Base-by-base conservation (phyloP, 257 asterid genomes). In the Nemophila menziesii region DNA sequence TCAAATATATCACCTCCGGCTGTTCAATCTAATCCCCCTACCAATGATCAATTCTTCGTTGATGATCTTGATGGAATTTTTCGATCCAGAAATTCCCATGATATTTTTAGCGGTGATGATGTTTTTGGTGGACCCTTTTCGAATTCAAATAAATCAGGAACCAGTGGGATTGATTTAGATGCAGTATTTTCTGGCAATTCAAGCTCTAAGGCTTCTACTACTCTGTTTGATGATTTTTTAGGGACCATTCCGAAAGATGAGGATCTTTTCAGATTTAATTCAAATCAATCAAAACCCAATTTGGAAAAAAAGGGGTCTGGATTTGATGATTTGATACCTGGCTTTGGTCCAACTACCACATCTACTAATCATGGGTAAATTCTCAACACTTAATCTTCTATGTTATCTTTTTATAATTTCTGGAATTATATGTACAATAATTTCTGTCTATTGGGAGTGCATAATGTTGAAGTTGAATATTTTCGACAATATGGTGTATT, bases 61-160 rank as follows among this genome's bases (percentile, higher is more conserved):
- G 80, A 81, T 52, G 80, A 77, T 70, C 89, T 83, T 22, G 94
- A 73, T 51, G 89, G 82, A 14, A 57, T 75, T 52, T 85, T 81
- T 22, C 52, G 65, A 48, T 55, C 89, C 54, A 54, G 51, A 34
- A 49, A 33, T 18, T 36, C 42, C 37, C 45, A 66, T 36, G 58
- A 51, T 44, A 16, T 40, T 22, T 48, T 57, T 22, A 75, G 54
- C 36, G 44, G 51, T 47, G 68, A 72, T 57, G 79, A 74, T 55
- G 34, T 77, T 58, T 77, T 79, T 38, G 86, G 86, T 14, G 86
- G 75, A 20, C 39, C 54, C 15, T 27, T 53, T 39, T 38, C 58
- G 16, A 63, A 56, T 56, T 58, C 77, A 46, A 68, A 53, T 20
- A 65, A 61, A 20, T 13, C 47, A 24, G 47, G 37, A 47, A 33